A percentile compares a stretch with the other conserved stretches of the same genome.
Evolutionary conservation across 2,329 filamentous ascomycete genomes (phyloP).

Genomic region (Colletotrichum cordylinicola): DNA sequence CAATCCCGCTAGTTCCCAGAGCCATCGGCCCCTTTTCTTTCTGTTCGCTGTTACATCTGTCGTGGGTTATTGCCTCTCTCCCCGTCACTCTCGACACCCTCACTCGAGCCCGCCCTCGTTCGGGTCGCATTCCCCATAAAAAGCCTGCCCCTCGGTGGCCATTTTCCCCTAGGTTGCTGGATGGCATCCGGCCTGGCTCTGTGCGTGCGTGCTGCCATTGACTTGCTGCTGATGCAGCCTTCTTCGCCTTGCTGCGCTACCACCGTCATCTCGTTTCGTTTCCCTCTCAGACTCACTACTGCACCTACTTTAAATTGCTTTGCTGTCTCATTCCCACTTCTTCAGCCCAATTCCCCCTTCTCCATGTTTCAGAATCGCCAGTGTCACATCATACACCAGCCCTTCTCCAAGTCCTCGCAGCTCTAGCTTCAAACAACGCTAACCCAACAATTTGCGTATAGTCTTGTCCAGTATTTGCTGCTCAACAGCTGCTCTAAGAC

Average conservation of each 20-base stretch:
- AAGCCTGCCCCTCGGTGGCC: background rate
- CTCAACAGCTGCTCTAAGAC: background rate
- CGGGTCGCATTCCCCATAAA: slow-evolving; percentile 13
- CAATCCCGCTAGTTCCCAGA: background rate
- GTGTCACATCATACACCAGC: background rate
- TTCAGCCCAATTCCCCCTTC: background rate
- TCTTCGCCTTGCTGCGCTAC: background rate
- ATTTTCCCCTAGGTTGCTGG: background rate
- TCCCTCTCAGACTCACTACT: background rate
- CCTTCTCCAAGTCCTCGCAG: background rate
- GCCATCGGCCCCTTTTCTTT: background rate
- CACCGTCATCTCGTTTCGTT: slow-evolving; percentile 14
- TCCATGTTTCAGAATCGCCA: slow-evolving; percentile 1
- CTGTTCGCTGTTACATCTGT: slow-evolving; percentile 6
- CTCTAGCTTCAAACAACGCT: background rate
- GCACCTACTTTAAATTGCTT: slow-evolving; percentile 15
- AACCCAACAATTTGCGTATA: background rate
- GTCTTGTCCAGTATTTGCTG: background rate
- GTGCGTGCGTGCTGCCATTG: background rate
- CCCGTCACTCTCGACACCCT: background rate
- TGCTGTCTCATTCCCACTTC: background rate
- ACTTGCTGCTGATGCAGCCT: background rate
- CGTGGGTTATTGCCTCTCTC: background rate
- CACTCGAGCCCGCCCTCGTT: background rate
- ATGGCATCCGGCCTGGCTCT: background rate